Percentiles rank a stretch among this genome's conserved stretches.
Evolutionary conservation across 192 early-diverging fungal genomes (phyloP).

Genomic region (Jimgerdemannia flammicorona): DNA sequence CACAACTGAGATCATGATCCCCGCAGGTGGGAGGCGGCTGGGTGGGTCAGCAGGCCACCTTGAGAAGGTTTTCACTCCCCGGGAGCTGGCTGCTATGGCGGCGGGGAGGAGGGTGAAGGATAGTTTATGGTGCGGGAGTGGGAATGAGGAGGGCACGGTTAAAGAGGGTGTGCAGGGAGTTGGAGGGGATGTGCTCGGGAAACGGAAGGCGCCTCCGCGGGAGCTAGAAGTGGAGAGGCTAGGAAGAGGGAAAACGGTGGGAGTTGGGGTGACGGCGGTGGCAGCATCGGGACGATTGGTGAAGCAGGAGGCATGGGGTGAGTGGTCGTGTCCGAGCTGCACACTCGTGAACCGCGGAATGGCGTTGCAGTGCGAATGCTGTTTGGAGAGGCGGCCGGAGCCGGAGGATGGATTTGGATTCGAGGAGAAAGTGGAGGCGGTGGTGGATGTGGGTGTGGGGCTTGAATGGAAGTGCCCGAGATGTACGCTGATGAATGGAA

Average conservation of each 20-base stretch:
- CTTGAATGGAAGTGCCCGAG: conserved; percentile 46
- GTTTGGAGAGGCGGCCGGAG: conserved; percentile 50
- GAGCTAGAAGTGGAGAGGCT: no score
- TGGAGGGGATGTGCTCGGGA: no score
- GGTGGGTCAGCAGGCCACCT: conserved; percentile 19
- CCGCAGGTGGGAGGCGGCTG: conserved; percentile 47
- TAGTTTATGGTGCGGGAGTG: conserved; percentile 65
- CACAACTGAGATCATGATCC: conserved; percentile 49
- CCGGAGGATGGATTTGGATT: conserved; percentile 67
- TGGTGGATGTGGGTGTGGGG: conserved; percentile 5
- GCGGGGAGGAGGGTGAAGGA: conserved; percentile 64
- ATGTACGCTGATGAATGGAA: conserved; percentile 39
- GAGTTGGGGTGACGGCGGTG: conserved; percentile 1
- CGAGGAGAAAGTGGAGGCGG: conserved; percentile 11
- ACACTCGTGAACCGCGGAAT: conserved; percentile 28
- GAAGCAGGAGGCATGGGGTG: conserved; percentile 5
- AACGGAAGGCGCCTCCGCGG: no score
- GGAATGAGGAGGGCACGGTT: no score
- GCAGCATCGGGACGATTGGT: no score
- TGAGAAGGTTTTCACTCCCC: conserved; percentile 39
- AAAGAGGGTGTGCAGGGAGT: no score
- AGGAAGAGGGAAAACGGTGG: conserved; percentile 7
- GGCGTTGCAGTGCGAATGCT: no score
- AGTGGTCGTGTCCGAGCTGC: conserved; percentile 53
- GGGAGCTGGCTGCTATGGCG: conserved; percentile 61